phyloP scores from a whole-genome alignment of 495 filamentous ascomycete genomes.

The Geoglossum glabrum region DNA sequence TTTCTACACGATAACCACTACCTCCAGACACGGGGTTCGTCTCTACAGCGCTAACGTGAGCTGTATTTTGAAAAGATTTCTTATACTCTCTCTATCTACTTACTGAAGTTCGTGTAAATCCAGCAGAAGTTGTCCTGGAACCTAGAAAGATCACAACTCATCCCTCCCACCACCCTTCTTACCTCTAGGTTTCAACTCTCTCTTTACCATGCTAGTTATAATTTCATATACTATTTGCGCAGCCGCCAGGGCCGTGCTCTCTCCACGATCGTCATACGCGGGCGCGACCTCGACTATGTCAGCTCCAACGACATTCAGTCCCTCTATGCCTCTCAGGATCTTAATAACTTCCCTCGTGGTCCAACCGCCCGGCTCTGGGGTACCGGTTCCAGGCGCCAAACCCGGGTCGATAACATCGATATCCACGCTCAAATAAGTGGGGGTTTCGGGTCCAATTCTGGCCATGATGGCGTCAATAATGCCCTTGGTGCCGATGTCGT shows the following conservation, averaged over 20 bases:
- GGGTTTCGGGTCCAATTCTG: conserved; percentile 21
- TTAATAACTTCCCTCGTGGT: conserved; percentile 29
- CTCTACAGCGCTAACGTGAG: too few species aligned
- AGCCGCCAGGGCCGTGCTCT: conserved; percentile 27
- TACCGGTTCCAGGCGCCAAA: conserved; percentile 31
- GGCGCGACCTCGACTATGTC: conserved; percentile 34
- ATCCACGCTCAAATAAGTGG: conserved; percentile 25
- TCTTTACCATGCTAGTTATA: conserved; percentile 22
- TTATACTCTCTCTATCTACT: too few species aligned
- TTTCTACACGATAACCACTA: too few species aligned
- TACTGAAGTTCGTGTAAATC: too few species aligned
- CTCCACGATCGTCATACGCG: conserved; percentile 28
- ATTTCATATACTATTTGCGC: conserved; percentile 27
- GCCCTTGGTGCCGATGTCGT: conserved; percentile 25
- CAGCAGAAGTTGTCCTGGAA: conserved; percentile 9
- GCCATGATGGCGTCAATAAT: conserved; percentile 24
- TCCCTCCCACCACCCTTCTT: conserved; percentile 9
- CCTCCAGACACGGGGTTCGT: too few species aligned
- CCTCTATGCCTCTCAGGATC: conserved; percentile 27
- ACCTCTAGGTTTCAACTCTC: conserved; percentile 12
- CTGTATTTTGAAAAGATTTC: too few species aligned
- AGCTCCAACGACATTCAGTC: conserved; percentile 27
- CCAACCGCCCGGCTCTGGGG: conserved; percentile 32
- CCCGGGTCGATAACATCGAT: conserved; percentile 35
- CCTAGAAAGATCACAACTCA: conserved; percentile 10